Conservation (phyloP, 208 protist genomes). For the Tetramitus jugosus region DNA sequence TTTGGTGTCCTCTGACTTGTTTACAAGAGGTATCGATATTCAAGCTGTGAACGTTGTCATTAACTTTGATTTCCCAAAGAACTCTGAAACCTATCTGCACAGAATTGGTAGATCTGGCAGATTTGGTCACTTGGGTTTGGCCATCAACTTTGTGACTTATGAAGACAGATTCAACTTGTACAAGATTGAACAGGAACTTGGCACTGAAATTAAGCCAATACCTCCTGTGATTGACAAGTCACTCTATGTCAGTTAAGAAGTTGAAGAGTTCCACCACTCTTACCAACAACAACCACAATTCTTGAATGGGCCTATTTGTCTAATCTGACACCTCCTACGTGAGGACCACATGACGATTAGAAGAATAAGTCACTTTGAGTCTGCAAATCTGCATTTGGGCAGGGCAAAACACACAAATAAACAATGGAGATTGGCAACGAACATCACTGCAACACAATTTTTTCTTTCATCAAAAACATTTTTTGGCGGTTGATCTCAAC, state of each 20-base stretch:
- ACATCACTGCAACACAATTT: too few relatives aligned
- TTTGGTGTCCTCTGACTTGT: conserved; percentile 97
- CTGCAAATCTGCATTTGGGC: too few relatives aligned
- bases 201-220: conserved; percentile 97
- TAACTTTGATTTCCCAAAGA: conserved; percentile 99
- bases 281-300: too few relatives aligned
- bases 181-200: conserved; percentile 96
- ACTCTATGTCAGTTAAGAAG: conserved; percentile 75
- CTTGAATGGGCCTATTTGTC: too few relatives aligned
- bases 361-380: too few relatives aligned
- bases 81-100: conserved; percentile 94
- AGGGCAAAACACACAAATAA: too few relatives aligned
- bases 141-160: conserved; percentile 98
- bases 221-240: conserved; percentile 85
- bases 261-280: too few relatives aligned
- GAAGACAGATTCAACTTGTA: conserved; percentile 87
- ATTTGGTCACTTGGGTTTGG: conserved; percentile 95
- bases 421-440: too few relatives aligned
- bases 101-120: conserved; percentile 86
- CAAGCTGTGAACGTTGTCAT: conserved; percentile 99
- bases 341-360: too few relatives aligned
- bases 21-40: conserved; percentile 98
- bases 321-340: too few relatives aligned
- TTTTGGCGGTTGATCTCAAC: too few relatives aligned
- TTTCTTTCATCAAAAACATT: too few relatives aligned